These are phyloP conservation scores for Boletales sp. DNA, from an alignment of 768 basidiomycete genomes.

Conservation along the genomic window DNA sequence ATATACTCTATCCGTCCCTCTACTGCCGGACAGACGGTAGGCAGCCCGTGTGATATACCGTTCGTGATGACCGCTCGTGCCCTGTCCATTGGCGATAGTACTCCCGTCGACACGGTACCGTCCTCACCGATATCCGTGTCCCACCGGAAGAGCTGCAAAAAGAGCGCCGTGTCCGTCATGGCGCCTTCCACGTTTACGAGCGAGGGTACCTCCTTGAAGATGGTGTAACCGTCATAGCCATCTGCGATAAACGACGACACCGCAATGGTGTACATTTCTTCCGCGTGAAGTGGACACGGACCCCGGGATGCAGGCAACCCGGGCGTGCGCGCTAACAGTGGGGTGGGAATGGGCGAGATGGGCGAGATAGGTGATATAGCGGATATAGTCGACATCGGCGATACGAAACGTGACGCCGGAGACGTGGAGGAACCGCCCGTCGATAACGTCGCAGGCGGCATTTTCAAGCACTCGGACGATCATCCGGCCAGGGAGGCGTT, in stretches of 20 bases:
- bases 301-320: too few species aligned
- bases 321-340: too few species aligned
- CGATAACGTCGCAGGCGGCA: conserved; percentile 3
- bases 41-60: not conserved
- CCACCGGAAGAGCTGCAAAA: conserved; percentile 9
- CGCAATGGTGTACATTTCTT: conserved; percentile 1
- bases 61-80: conserved; percentile 5
- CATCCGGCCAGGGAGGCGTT: not conserved
- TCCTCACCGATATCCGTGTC: not conserved
- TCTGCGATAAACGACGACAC: conserved; percentile 10
- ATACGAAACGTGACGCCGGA: conserved; percentile 1
- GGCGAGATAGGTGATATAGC: too few species aligned
- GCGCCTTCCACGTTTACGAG: conserved; percentile 3
- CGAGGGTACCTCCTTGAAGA: conserved; percentile 1
- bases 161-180: conserved; percentile 4
- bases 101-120: too few species aligned
- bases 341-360: too few species aligned
- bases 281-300: not conserved
- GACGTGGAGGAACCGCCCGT: conserved; percentile 4
- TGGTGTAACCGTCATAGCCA: conserved; percentile 8
- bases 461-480: conserved; percentile 10
- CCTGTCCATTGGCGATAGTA: conserved; percentile 1
- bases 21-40: conserved; percentile 2
- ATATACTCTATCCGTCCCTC: conserved; percentile 12
- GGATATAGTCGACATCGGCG: too few species aligned